These are phyloP conservation scores for Hyphopichia pseudoburtonii DNA, from an alignment of 1,139 yeast species.

Conservation along the genomic window DNA sequence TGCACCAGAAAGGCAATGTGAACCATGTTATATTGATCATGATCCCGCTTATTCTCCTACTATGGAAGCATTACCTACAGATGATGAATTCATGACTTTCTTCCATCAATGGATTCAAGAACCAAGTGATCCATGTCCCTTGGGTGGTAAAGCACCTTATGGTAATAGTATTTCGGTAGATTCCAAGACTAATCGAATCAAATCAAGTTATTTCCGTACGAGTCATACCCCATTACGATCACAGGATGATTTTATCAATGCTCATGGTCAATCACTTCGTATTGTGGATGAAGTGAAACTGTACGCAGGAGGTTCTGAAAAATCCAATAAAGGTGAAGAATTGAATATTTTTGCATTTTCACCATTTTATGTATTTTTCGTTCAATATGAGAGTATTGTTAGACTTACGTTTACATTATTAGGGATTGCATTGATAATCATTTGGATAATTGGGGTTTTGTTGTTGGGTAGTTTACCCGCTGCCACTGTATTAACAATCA, in stretches of 20 bases:
- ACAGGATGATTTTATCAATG: constrained; percentile 79
- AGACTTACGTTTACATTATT: constrained; percentile 56
- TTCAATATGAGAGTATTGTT: constrained; percentile 73
- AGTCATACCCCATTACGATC: constrained; percentile 81
- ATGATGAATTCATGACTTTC: constrained; percentile 67
- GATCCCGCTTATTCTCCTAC: constrained; percentile 63
- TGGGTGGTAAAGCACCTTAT: constrained; percentile 95
- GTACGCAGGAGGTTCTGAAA: constrained; percentile 11
- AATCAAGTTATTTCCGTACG: constrained; percentile 70
- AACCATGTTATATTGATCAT: constrained; percentile 54
- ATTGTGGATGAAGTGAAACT: constrained; percentile 58
- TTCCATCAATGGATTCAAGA: constrained; percentile 83
- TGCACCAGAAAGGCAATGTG: constrained; percentile 72
- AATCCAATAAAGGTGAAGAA: no score
- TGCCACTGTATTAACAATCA: constrained; percentile 54
- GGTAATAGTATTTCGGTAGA: constrained; percentile 53
- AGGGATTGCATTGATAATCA: constrained; percentile 53
- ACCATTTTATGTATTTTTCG: constrained; percentile 89
- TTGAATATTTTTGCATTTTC: constrained; percentile 82
- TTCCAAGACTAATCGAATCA: constrained; percentile 34
- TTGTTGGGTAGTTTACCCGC: constrained; percentile 68
- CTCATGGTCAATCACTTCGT: constrained; percentile 73
- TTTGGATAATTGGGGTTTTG: constrained; percentile 54
- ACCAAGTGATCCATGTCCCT: constrained; percentile 87
- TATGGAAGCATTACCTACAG: constrained; percentile 85